Evolutionary conservation across 208 protist genomes (phyloP), one percentile per base, ranked within the genome.

Genomic region (Leishmania braziliensis): DNA sequence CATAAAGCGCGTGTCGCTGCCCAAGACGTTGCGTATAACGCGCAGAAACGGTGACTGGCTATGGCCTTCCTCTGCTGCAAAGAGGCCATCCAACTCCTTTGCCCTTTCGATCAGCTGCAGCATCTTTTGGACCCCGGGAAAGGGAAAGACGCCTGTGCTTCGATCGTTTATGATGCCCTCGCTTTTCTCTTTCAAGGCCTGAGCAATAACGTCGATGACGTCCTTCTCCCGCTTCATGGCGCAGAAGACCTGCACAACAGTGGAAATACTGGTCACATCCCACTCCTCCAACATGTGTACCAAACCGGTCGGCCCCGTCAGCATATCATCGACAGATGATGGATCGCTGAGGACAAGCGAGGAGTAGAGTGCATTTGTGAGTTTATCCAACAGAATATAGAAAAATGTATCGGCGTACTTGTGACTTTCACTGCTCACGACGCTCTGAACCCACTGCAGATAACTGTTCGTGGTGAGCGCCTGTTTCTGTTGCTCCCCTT

Each of bases 1-100:
- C 73, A 88, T 81, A 84, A 95, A 92, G 33, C 73, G 78, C 54
- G 72, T 69, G 68, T 82, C 80, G 53, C 82, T 82, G n/a, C 90
- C 91, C 68, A 93, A 36, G 62, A 84, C 73, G 26, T 84, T 81
- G 18, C 83, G 78, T 16, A 87, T 74, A 53, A 91, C 81, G 29
- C 77, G 78, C 20, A 86, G 43, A 77, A 85, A 85, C 4, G 82
- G 82, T 9, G 77, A 58, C 33, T 74, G 82, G 18, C 26, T 48
- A 26, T 78, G 68, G 5, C 76, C 72, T 18, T 79, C 82, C 29
- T 85, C 82, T 1, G 62, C 70, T 20, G 73, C 33, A 69, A 85
- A 75, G 66, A 85, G 63, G 3, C 29, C 23, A 43, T 85, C 82
- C 3, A 85, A 77, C 29, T 81, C 77, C 53, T 81, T 85, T 5